Conservation (phyloP, 2,329 filamentous ascomycete genomes). For the Ilyonectria mors-panacis region DNA sequence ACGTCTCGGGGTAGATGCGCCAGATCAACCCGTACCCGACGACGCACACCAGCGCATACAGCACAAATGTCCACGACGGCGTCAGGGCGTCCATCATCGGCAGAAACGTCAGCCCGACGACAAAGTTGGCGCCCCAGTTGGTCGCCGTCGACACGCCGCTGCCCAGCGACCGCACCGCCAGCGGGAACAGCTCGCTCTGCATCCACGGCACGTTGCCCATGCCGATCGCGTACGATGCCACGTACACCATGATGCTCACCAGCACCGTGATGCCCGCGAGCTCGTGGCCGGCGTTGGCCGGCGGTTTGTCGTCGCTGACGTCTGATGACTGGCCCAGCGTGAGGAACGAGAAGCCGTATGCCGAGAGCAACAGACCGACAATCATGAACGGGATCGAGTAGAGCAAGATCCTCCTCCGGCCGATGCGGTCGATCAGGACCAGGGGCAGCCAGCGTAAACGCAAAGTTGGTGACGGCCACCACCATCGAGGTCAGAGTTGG, state of each 20-base stretch:
- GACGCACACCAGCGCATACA: constrained; percentile 82
- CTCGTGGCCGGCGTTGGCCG: constrained; percentile 38
- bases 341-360: constrained; percentile 79
- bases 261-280: constrained; percentile 74
- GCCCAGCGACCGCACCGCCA: constrained; percentile 80
- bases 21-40: constrained; percentile 78
- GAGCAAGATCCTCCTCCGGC: constrained; percentile 84
- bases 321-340: constrained; percentile 56
- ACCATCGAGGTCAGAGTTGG: constrained; percentile 86
- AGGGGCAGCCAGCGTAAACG: constrained; percentile 84
- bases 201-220: constrained; percentile 97
- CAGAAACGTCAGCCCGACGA: constrained; percentile 88
- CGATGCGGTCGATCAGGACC: constrained; percentile 83
- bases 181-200: constrained; percentile 91
- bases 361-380: constrained; percentile 78
- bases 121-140: constrained; percentile 89
- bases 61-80: constrained; percentile 82
- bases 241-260: constrained; percentile 84
- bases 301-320: constrained; percentile 36
- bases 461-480: constrained; percentile 86
- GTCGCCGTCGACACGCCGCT: constrained; percentile 83
- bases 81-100: constrained; percentile 86
- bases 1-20: constrained; percentile 88
- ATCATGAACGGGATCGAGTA: constrained; percentile 90
- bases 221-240: constrained; percentile 87